phyloP scores from a whole-genome alignment of 352 stramenopile genomes.

The Phytophthora sojae region DNA sequence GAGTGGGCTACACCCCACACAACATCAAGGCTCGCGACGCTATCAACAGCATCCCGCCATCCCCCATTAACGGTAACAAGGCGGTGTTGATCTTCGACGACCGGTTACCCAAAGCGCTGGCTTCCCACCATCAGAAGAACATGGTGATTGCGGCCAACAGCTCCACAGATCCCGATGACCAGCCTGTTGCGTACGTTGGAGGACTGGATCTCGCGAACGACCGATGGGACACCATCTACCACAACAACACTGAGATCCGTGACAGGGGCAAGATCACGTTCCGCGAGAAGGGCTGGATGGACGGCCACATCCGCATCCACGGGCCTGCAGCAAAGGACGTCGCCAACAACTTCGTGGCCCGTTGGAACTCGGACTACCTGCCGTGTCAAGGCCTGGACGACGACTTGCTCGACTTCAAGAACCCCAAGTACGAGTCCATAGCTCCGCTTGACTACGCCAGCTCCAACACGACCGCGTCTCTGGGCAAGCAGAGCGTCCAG shows the following conservation, averaged over 20 bases:
- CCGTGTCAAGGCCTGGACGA: conserved; percentile 36
- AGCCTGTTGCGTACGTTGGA: conserved; percentile 51
- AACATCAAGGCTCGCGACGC: conserved; percentile 45
- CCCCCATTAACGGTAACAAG: conserved; percentile 22
- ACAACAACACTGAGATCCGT: conserved; percentile 52
- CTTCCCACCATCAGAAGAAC: conserved; percentile 63
- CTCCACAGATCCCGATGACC: conserved; percentile 9
- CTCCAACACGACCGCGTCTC: conserved; percentile 6
- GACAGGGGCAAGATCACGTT: conserved; percentile 37
- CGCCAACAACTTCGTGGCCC: conserved; percentile 53
- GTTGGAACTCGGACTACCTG: conserved; percentile 54
- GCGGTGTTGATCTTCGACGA: conserved; percentile 58
- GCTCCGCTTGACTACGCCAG: conserved; percentile 12
- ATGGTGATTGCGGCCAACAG: conserved; percentile 33
- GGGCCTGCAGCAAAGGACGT: conserved; percentile 57
- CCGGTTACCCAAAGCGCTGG: conserved; percentile 37
- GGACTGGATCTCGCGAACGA: conserved; percentile 57
- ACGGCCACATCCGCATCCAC: conserved; percentile 52
- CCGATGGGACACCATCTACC: conserved; percentile 64
- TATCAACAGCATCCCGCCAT: conserved; percentile 43
- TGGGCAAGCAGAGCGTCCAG: conserved; percentile 34
- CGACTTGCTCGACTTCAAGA: conserved; percentile 51
- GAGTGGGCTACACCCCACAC: conserved; percentile 37
- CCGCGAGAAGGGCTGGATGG: conserved; percentile 58
- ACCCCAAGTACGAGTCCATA: conserved; percentile 35